Conservation (phyloP, 192 early-diverging fungal genomes). For the Linnemannia hyalina region DNA sequence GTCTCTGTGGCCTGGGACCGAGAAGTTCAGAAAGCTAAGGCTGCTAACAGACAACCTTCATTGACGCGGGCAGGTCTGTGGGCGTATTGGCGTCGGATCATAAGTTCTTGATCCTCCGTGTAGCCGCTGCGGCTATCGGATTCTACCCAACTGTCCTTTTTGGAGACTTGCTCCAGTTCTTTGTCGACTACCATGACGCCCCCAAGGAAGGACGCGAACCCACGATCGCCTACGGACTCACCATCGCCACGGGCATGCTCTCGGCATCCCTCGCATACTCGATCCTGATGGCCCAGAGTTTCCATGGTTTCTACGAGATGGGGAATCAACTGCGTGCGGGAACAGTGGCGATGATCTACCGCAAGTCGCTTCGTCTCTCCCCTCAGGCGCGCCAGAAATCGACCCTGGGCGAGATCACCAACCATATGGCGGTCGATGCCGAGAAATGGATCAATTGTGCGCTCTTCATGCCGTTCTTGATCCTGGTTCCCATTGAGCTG, state of each 20-base stretch:
- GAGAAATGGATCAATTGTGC: not conserved
- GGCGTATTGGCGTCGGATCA: not conserved
- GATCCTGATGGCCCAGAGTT: not conserved
- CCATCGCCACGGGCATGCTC: constrained; percentile 14
- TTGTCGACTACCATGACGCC: not conserved
- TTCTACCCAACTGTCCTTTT: not conserved
- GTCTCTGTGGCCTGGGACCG: not conserved
- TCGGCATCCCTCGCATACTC: not conserved
- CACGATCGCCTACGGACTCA: not conserved
- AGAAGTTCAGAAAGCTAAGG: not conserved
- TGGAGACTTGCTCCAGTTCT: not conserved
- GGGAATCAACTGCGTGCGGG: constrained; percentile 78
- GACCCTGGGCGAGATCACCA: constrained; percentile 19
- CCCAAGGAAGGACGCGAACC: not conserved
- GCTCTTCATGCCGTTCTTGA: not conserved
- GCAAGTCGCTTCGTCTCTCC: constrained; percentile 82
- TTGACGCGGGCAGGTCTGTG: not conserved
- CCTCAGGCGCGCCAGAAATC: constrained; percentile 40
- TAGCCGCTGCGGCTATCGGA: not conserved
- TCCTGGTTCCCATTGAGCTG: not conserved
- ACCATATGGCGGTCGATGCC: constrained; percentile 13
- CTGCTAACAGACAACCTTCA: not conserved
- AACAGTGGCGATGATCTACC: constrained; percentile 80
- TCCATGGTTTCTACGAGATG: constrained; percentile 56
- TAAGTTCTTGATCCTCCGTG: not conserved